Evolutionary conservation across 2,329 filamentous ascomycete genomes (phyloP).

Genomic region (Botrytis hyacinthi): DNA sequence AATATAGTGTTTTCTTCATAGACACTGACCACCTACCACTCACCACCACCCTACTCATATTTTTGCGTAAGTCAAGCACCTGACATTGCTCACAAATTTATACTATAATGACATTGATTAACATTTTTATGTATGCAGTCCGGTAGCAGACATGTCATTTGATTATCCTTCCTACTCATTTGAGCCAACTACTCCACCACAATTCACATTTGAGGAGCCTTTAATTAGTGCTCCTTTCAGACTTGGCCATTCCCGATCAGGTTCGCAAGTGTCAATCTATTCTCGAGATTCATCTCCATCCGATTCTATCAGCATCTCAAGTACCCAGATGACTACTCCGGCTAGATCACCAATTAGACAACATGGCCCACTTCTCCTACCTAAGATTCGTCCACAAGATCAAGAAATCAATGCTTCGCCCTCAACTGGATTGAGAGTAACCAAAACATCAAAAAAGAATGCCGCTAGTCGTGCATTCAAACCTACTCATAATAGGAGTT

Average conservation of each 20-base stretch:
- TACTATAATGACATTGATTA: constrained; percentile 18
- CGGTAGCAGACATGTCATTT: constrained; percentile 59
- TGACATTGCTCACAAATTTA: background rate
- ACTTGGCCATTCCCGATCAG: constrained; percentile 42
- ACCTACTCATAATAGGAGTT: constrained; percentile 55
- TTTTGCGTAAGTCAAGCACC: constrained; percentile 30
- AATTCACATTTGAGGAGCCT: constrained; percentile 55
- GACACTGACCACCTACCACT: constrained; percentile 22
- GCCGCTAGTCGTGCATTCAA: constrained; percentile 41
- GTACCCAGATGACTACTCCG: constrained; percentile 68
- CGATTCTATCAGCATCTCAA: constrained; percentile 54
- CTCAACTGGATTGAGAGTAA: constrained; percentile 46
- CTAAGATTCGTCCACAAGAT: constrained; percentile 84
- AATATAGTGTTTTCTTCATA: constrained; percentile 33
- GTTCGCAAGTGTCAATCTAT: constrained; percentile 48
- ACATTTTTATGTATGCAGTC: constrained; percentile 43
- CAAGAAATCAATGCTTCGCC: constrained; percentile 65
- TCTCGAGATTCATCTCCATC: constrained; percentile 63
- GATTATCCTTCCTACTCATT: constrained; percentile 57
- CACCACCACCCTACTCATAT: constrained; percentile 21
- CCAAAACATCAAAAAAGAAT: constrained; percentile 44
- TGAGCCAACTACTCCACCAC: constrained; percentile 51
- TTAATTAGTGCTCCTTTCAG: constrained; percentile 54
- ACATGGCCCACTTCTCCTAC: constrained; percentile 75
- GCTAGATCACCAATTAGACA: constrained; percentile 70